Conservation (phyloP, 208 protist species). For the Trypanosoma caninum region DNA sequence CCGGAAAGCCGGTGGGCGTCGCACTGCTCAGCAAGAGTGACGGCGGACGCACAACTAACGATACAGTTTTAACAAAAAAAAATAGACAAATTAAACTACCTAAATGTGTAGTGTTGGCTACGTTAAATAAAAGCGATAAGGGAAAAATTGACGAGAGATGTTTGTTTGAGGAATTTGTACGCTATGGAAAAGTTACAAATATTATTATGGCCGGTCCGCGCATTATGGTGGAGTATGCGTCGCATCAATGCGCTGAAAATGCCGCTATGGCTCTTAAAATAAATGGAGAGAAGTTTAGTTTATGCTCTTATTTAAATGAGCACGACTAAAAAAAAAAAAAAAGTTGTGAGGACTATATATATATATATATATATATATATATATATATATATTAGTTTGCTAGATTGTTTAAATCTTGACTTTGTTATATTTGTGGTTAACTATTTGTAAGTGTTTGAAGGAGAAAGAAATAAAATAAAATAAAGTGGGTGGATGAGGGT, state of each 20-base stretch:
- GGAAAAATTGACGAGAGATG: not conserved
- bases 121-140: not conserved
- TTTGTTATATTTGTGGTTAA: not conserved
- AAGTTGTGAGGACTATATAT: not conserved
- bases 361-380: constrained; percentile 14
- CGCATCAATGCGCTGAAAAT: constrained; percentile 4
- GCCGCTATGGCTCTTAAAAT: constrained; percentile 4
- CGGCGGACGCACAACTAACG: not conserved
- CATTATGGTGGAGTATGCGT: constrained; percentile 18
- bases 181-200: constrained; percentile 17
- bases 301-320: not conserved
- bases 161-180: constrained; percentile 21
- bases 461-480: no score
- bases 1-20: constrained; percentile 1
- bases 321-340: not conserved
- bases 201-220: constrained; percentile 16
- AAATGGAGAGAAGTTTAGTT: not conserved
- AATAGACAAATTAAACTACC: not conserved
- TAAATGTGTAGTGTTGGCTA: constrained; percentile 5
- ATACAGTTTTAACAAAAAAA: not conserved
- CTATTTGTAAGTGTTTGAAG: no score
- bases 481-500: no score
- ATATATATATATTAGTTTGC: not conserved
- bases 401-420: not conserved
- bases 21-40: not conserved